These are phyloP conservation scores for Puccinia polysora DNA, from an alignment of 1,284 basidiomycete species.

Conservation along the genomic window DNA sequence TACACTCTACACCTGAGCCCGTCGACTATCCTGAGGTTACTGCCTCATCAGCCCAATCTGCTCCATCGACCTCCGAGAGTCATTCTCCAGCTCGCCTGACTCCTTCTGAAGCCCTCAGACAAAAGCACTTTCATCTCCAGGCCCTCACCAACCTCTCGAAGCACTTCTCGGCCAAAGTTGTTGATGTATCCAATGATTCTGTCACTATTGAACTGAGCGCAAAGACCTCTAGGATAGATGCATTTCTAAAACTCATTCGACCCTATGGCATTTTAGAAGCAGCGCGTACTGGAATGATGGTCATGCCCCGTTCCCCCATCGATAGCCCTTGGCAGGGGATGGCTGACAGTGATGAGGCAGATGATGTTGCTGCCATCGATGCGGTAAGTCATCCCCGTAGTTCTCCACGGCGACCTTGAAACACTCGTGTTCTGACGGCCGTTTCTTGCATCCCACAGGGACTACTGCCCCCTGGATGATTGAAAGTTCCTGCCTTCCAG, in stretches of 20 bases:
- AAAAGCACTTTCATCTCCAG: slow-evolving; percentile 83
- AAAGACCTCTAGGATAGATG: slow-evolving; percentile 84
- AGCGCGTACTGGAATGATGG: slow-evolving; percentile 87
- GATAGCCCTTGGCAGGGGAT: slow-evolving; percentile 59
- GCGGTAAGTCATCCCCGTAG: slow-evolving; percentile 84
- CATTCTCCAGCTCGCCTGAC: slow-evolving; percentile 62
- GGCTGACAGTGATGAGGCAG: slow-evolving; percentile 59
- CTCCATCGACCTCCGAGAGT: slow-evolving; percentile 56
- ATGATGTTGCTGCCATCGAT: slow-evolving; percentile 63
- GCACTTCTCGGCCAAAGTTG: slow-evolving; percentile 88
- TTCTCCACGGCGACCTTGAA: slow-evolving; percentile 12
- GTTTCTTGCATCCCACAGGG: slow-evolving; percentile 44
- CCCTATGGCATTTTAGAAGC: slow-evolving; percentile 94
- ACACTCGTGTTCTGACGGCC: not conserved
- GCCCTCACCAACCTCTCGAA: slow-evolving; percentile 76
- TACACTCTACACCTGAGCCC: slow-evolving; percentile 52
- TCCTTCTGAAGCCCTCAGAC: slow-evolving; percentile 70
- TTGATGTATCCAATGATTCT: slow-evolving; percentile 88
- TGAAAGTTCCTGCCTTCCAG: too few species aligned
- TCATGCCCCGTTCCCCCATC: slow-evolving; percentile 89
- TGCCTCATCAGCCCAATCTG: slow-evolving; percentile 47
- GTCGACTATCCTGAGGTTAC: slow-evolving; percentile 31
- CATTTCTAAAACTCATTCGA: slow-evolving; percentile 83
- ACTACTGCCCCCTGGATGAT: slow-evolving; percentile 34
- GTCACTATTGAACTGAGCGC: slow-evolving; percentile 92